These are phyloP conservation scores for Hypoxylon fuscum DNA, from an alignment of 495 filamentous ascomycete species.

Conservation along the genomic window DNA sequence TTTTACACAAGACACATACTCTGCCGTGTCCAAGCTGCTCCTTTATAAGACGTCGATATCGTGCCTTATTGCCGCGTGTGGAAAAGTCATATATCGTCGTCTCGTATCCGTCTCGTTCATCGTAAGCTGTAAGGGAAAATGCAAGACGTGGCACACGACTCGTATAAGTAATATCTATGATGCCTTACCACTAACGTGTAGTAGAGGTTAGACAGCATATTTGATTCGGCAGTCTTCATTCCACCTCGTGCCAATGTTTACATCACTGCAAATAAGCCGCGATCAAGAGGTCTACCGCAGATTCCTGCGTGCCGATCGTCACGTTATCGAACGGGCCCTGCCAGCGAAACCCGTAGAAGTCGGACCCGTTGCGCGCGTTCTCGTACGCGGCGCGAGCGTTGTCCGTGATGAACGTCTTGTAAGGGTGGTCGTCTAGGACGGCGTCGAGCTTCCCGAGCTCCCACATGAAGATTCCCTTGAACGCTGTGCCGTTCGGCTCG, in stretches of 20 bases:
- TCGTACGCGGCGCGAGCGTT: conserved; percentile 68
- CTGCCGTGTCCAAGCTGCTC: too few relatives aligned
- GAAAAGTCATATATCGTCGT: too few relatives aligned
- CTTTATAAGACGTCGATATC: too few relatives aligned
- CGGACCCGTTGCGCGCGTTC: conserved; percentile 57
- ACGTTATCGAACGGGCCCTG: conserved; percentile 58
- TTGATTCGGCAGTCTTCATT: too few relatives aligned
- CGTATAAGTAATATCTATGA: too few relatives aligned
- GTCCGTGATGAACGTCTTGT: conserved; percentile 58
- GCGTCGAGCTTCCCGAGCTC: conserved; percentile 66
- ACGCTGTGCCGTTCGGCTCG: conserved; percentile 67
- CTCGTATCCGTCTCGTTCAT: too few relatives aligned
- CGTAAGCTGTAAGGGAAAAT: too few relatives aligned
- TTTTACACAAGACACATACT: too few relatives aligned
- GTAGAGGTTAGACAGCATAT: too few relatives aligned
- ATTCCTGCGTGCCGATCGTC: conserved; percentile 66
- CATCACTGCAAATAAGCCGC: conserved; percentile 47
- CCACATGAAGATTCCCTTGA: conserved; percentile 78
- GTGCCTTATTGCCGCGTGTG: too few relatives aligned
- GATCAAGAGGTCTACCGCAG: conserved; percentile 67
- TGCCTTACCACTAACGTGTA: too few relatives aligned
- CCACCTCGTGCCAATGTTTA: neutral
- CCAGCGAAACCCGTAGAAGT: conserved; percentile 65
- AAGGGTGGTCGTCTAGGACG: conserved; percentile 55
- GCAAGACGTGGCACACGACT: too few relatives aligned